Percentiles rank a stretch among this genome's conserved stretches.
Conservation (phyloP, 768 basidiomycete species). For the Coprinellus micaceus region DNA sequence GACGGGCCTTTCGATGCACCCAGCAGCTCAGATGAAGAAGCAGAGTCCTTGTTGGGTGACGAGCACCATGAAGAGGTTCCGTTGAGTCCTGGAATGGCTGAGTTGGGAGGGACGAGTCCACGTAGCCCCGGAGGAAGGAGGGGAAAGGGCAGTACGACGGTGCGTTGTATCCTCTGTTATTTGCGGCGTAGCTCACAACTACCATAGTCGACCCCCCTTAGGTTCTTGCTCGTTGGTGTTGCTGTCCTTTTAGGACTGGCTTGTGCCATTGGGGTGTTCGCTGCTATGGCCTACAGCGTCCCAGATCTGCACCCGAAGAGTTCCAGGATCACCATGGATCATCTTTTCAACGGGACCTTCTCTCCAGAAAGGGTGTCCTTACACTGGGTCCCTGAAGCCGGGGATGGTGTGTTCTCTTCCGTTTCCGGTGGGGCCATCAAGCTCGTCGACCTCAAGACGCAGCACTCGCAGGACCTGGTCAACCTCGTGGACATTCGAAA, state of each 20-base stretch:
- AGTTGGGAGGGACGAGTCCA: slow-evolving; percentile 20
- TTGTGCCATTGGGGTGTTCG: slow-evolving; percentile 69
- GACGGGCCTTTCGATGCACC: slow-evolving; percentile 77
- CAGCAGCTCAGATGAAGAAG: slow-evolving; percentile 69
- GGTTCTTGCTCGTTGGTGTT: slow-evolving; percentile 61
- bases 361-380: slow-evolving; percentile 40
- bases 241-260: slow-evolving; percentile 57
- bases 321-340: slow-evolving; percentile 79
- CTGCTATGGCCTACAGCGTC: slow-evolving; percentile 68
- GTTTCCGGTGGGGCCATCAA: slow-evolving; percentile 60
- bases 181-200: not conserved
- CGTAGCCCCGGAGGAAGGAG: slow-evolving; percentile 15
- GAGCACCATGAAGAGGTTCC: slow-evolving; percentile 18
- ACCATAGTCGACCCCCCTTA: slow-evolving; percentile 35
- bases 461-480: slow-evolving; percentile 62
- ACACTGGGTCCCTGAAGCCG: slow-evolving; percentile 87
- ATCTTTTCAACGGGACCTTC: slow-evolving; percentile 93
- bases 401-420: slow-evolving; percentile 87
- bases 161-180: not conserved
- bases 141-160: slow-evolving; percentile 7
- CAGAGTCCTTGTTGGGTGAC: slow-evolving; percentile 52
- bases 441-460: slow-evolving; percentile 78
- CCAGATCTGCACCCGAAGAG: slow-evolving; percentile 40
- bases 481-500: slow-evolving; percentile 55
- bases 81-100: slow-evolving; percentile 24